Base-by-base conservation (phyloP, 2,329 filamentous ascomycete genomes). In the Zymoseptoria brevis region DNA sequence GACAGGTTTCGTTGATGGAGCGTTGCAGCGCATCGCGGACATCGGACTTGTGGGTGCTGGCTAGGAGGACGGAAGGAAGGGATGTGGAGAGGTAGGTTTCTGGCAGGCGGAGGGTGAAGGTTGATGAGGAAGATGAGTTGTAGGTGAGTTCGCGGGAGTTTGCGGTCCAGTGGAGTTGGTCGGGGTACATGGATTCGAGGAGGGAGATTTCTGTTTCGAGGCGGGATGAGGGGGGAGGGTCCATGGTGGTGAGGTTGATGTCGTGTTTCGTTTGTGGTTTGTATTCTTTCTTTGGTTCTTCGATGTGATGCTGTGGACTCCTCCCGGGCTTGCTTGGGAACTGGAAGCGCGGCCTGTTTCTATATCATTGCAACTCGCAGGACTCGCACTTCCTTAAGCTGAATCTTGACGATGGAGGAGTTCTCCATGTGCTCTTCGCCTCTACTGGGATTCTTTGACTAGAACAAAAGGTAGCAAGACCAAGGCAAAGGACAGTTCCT, bases 101-200 rank as follows among this genome's bases (percentile, higher is more conserved):
- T 30, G 76, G 74, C 1, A 79, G 62, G 13, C 76, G 73, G 19
- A 79, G 66, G 16, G 67, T 67, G 22, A 76, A 69, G 19, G 63
- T 55, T 50, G 70, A 66, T 26, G 55, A 57, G 2, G 67, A 45
- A 16, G 58, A 53, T 2, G 35, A 48, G 6, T 63, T 63, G 64
- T 74, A 79, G 53, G 66, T 74, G 11, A 79, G 61, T 55, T 78
- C 76, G 53, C 71, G 71, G 30, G 68, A 67, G 59, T 69, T 72
- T 1, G 60, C 21, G 19, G 66, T 56, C 65, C 70, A 76, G 21
- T 63, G 64, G 26, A 75, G 62, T 63, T 78, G 74, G 5, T 72
- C 70, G 3, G 76, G 76, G 58, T 77, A 79, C 71, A 79, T 79
- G 16, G 75, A 72, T 49, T 73, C 60, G n/a, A 79, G 69, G 11